Percentiles rank a stretch among this genome's conserved stretches.
phyloP scores from a whole-genome alignment of 768 basidiomycete species.

The Tulasnella sp. region DNA sequence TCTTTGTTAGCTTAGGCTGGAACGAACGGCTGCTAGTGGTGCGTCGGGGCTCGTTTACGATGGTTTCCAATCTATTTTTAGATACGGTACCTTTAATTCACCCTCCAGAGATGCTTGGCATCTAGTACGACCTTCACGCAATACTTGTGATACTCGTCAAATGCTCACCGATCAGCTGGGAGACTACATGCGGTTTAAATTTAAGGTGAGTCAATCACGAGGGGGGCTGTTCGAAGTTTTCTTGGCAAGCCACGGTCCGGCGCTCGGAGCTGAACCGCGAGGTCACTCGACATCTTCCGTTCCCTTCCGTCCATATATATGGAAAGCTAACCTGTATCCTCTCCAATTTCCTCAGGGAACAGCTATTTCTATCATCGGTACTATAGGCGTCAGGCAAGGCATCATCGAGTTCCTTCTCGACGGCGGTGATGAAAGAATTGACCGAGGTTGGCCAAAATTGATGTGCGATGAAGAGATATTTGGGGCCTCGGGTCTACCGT shows the following conservation, averaged over 20 bases:
- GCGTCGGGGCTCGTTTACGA: not conserved
- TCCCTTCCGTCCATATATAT: no score
- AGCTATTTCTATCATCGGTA: not conserved
- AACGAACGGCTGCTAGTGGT: no score
- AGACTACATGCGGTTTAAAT: not conserved
- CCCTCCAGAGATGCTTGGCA: not conserved
- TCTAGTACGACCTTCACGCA: constrained; percentile 30
- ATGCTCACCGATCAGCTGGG: not conserved
- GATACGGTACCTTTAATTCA: no score
- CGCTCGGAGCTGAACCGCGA: no score
- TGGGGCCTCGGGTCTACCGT: no score
- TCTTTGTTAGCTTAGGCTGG: no score
- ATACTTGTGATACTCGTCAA: not conserved
- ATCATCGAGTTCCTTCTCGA: not conserved
- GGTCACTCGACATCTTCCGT: no score
- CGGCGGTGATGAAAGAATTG: not conserved
- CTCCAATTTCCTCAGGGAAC: not conserved
- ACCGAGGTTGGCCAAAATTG: not conserved
- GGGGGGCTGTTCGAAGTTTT: not conserved
- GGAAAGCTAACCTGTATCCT: not conserved
- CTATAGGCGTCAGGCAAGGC: constrained; percentile 5
- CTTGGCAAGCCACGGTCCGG: no score
- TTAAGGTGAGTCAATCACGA: not conserved
- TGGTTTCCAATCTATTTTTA: not conserved
- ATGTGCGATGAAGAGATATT: not conserved